Percentiles rank a stretch among this genome's conserved stretches.
phyloP scores from a whole-genome alignment of 225 moss, liverwort and hornwort genomes.

The Polytrichum formosum region DNA sequence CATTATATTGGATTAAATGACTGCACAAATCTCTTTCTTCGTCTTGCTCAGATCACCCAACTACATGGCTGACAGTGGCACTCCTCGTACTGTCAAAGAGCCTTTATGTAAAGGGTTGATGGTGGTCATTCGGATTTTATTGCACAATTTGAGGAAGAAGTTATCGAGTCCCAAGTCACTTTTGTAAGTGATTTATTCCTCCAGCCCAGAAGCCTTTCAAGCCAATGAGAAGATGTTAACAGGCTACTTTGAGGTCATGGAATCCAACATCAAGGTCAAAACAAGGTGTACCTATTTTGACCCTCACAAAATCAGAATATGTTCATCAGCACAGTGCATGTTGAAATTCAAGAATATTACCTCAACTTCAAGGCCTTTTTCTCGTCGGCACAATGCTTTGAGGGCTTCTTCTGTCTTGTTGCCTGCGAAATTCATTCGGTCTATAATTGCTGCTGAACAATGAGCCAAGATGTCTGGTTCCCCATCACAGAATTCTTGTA shows the following conservation, averaged over 20 bases:
- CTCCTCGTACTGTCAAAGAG: too few relatives aligned
- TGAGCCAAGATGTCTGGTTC: conserved; percentile 63
- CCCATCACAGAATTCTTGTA: conserved; percentile 56
- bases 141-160: too few relatives aligned
- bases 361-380: conserved; percentile 60
- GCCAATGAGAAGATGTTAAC: too few relatives aligned
- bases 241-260: too few relatives aligned
- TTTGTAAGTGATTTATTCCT: background rate
- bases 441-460: conserved; percentile 49
- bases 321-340: background rate
- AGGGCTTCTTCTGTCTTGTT: conserved; percentile 62
- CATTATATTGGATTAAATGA: too few relatives aligned
- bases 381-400: conserved; percentile 59
- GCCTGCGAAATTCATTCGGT: conserved; percentile 60
- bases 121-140: too few relatives aligned
- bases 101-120: too few relatives aligned
- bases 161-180: background rate
- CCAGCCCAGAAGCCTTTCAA: background rate
- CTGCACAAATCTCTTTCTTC: too few relatives aligned
- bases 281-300: background rate
- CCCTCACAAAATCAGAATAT: background rate
- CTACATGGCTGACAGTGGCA: too few relatives aligned
- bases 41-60: too few relatives aligned
- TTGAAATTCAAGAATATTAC: conserved; percentile 12
- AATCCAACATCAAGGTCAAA: background rate